Base-by-base conservation (phyloP, 2,329 filamentous ascomycete genomes). In the Penicillium corylophilum region DNA sequence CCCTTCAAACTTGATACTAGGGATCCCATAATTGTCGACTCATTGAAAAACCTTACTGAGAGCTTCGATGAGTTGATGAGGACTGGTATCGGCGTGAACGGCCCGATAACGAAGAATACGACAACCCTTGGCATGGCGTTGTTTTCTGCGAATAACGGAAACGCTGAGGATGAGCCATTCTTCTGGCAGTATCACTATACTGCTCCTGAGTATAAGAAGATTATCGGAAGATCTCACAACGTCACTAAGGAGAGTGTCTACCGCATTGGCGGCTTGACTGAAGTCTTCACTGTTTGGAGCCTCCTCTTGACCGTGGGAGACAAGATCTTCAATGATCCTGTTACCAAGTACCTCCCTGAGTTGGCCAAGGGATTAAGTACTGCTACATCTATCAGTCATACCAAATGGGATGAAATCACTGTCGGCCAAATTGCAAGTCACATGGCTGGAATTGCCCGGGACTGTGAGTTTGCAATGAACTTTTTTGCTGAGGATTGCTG, bases 331-430 rank as follows among this genome's bases (percentile, higher is more conserved):
- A 70, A 71, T 46, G 70, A 76, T 5, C 72, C 71, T 2, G 63
- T 77, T 12, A 68, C 69, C 1, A 72, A 73, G 13, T 71, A 70
- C 44, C 58, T 76, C 2, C 71, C 74, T 2, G 72, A 76, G 48
- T 59, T 76, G 6, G 20, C 15, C 18, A 50, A 52, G 45, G 26
- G 5, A 16, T 44, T 42, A 28, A 33, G 31, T 1, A 40, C 36
- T 9, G 35, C 48, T 18, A 10, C 40, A 8, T 22, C 33, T 41
- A 35, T 56, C 26, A 18, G n/a, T 5, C 26, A 51, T 29, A 40
- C 48, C 12, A 18, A 46, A 13, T 65, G 62, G 61, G 40, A 57
- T 1, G 50, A 55, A 15, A 44, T 63, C n/a, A 63, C 62, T 36
- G 54, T 64, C 26, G 60, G 59, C 1, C 53, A 62, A n/a, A 51